Evolutionary conservation across 768 basidiomycete species (phyloP).

Genomic region (Chalciporus chontae): DNA sequence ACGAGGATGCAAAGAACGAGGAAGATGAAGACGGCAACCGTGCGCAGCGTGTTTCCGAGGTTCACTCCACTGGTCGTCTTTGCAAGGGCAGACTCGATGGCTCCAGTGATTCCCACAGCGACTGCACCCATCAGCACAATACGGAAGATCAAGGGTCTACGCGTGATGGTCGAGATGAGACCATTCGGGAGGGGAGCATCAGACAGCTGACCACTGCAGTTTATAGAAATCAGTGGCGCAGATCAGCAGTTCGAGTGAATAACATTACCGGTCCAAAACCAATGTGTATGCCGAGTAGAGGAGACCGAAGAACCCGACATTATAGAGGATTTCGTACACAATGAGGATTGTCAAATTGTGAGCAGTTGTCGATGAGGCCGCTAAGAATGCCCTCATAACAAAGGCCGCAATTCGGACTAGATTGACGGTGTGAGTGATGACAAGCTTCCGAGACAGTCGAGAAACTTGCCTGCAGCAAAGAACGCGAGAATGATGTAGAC

Average conservation of each 20-base stretch:
- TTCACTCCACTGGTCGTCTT: conserved; percentile 6
- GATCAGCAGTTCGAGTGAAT: too few relatives aligned
- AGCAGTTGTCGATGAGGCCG: conserved; percentile 19
- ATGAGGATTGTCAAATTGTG: conserved; percentile 22
- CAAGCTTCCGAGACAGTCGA: too few relatives aligned
- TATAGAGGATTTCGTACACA: conserved; percentile 32
- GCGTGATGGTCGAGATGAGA: conserved; percentile 20
- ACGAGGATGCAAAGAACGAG: conserved; percentile 26
- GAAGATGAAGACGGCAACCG: conserved; percentile 26
- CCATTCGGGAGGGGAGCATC: conserved; percentile 22
- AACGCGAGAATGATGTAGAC: conserved; percentile 27
- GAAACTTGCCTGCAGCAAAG: conserved; percentile 17
- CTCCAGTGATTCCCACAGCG: conserved; percentile 25
- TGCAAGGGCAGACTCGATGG: conserved; percentile 14
- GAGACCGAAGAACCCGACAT: conserved; percentile 34
- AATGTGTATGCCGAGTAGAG: conserved; percentile 34
- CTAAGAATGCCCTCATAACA: conserved; percentile 26
- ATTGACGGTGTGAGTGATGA: too few relatives aligned
- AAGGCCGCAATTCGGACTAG: conserved; percentile 33
- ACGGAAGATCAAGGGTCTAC: conserved; percentile 23
- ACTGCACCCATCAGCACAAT: conserved; percentile 23
- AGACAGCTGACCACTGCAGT: conserved; percentile 13
- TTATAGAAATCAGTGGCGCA: too few relatives aligned
- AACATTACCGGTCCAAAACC: conserved; percentile 24
- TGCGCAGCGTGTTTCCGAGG: conserved; percentile 21